Percentiles rank a stretch among this genome's conserved stretches.
These are phyloP conservation scores for Pontederia crassipes DNA, from an alignment of 176 grass and related monocot genomes.

Conservation along the genomic window DNA sequence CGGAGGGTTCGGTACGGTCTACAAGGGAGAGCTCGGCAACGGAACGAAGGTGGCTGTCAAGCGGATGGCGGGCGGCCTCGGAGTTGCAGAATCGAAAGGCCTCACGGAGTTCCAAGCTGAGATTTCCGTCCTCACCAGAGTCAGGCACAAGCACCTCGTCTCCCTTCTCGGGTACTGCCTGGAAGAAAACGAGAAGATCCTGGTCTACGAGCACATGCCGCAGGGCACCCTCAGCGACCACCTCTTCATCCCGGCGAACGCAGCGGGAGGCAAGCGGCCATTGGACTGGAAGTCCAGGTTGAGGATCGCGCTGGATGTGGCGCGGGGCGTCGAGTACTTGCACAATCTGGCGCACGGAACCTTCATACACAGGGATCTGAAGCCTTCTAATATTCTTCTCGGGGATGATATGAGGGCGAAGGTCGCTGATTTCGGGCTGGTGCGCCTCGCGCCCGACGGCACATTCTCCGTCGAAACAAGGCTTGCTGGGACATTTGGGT, in stretches of 20 bases:
- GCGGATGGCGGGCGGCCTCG: slow-evolving; percentile 12
- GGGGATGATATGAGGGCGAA: slow-evolving; percentile 28
- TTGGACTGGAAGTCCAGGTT: slow-evolving; percentile 24
- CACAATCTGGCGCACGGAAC: slow-evolving; percentile 19
- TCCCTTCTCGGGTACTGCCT: slow-evolving; percentile 24
- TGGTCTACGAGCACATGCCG: slow-evolving; percentile 29
- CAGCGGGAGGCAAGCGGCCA: neutral
- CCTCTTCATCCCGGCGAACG: slow-evolving; percentile 13
- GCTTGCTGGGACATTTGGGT: slow-evolving; percentile 24
- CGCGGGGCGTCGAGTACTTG: slow-evolving; percentile 22
- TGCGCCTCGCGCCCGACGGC: slow-evolving; percentile 17
- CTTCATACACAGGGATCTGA: slow-evolving; percentile 29
- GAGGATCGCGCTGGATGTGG: slow-evolving; percentile 22
- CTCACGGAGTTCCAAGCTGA: slow-evolving; percentile 20
- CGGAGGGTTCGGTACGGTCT: slow-evolving; percentile 24
- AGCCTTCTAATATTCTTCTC: slow-evolving; percentile 26
- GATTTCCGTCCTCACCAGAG: slow-evolving; percentile 19
- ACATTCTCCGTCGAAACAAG: slow-evolving; percentile 18
- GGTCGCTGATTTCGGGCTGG: slow-evolving; percentile 27
- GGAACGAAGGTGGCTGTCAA: slow-evolving; percentile 26
- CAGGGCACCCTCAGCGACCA: slow-evolving; percentile 16
- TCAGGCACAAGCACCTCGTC: slow-evolving; percentile 20
- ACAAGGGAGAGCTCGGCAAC: slow-evolving; percentile 22
- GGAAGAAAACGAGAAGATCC: slow-evolving; percentile 22
- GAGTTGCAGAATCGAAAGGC: neutral